phyloP scores from a whole-genome alignment of 495 filamentous ascomycete species.

The Hypoxylon crocopeplum region DNA sequence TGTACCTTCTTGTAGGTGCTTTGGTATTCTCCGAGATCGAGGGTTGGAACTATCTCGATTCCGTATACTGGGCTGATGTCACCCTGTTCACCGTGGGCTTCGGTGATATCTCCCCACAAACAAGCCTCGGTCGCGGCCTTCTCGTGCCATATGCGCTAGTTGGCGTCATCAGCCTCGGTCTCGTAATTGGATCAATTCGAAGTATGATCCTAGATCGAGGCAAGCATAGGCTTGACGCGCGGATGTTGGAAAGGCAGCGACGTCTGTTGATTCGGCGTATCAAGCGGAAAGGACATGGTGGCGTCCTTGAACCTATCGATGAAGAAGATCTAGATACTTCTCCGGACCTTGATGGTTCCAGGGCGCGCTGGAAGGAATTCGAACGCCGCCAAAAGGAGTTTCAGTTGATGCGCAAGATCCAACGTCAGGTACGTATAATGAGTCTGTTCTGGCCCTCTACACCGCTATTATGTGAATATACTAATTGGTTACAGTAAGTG shows the following conservation, averaged over 20 bases:
- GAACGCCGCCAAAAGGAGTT: conserved; percentile 78
- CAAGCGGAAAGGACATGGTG: conserved; percentile 52
- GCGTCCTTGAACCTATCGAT: conserved; percentile 58
- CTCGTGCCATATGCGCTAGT: conserved; percentile 82
- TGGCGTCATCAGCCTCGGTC: conserved; percentile 82
- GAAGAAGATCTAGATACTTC: conserved; percentile 33
- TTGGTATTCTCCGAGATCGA: conserved; percentile 75
- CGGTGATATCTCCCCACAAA: conserved; percentile 69
- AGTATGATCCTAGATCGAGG: conserved; percentile 80
- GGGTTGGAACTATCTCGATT: conserved; percentile 78
- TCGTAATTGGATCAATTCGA: conserved; percentile 83
- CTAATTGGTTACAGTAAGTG: conserved; percentile 30
- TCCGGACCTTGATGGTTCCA: neutral
- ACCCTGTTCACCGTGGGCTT: conserved; percentile 87
- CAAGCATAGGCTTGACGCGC: conserved; percentile 69
- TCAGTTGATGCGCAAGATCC: conserved; percentile 81
- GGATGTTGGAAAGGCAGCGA: conserved; percentile 74
- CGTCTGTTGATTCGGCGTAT: conserved; percentile 60
- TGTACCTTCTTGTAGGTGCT: conserved; percentile 78
- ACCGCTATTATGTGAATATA: neutral
- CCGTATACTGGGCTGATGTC: conserved; percentile 83
- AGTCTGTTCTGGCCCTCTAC: neutral
- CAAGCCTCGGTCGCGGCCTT: conserved; percentile 63
- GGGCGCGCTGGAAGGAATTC: conserved; percentile 51
- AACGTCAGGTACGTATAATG: conserved; percentile 51